Evolutionary conservation across 164 flowering plant species (phyloP).

Genomic region (Amborella trichopoda): DNA sequence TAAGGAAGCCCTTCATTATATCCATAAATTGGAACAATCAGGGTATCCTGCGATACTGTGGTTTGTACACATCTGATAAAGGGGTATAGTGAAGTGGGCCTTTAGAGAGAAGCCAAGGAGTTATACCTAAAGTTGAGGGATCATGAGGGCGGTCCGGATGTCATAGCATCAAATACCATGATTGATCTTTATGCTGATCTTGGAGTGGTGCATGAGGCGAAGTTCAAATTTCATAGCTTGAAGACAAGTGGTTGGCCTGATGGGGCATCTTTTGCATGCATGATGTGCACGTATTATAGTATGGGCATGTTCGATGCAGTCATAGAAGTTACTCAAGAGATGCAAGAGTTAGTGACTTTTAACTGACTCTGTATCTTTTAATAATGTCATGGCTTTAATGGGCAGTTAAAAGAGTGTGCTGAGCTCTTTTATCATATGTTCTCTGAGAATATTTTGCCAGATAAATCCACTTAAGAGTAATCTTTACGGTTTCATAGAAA

Average conservation of each 20-base stretch:
- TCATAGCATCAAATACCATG: conserved; percentile 78
- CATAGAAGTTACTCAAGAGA: conserved; percentile 61
- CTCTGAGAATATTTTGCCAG: conserved; percentile 37
- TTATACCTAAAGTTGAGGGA: conserved; percentile 44
- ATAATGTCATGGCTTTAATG: conserved; percentile 63
- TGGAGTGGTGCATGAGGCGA: conserved; percentile 69
- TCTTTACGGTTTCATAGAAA: conserved; percentile 56
- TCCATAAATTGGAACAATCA: conserved; percentile 45
- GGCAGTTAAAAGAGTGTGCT: conserved; percentile 57
- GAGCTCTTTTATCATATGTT: conserved; percentile 74
- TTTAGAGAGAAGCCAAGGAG: conserved; percentile 47
- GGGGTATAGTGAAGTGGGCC: conserved; percentile 64
- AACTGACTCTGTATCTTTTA: conserved; percentile 47
- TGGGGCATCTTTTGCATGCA: conserved; percentile 62
- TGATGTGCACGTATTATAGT: conserved; percentile 69
- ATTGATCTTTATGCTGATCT: conserved; percentile 62
- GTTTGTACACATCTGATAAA: conserved; percentile 70
- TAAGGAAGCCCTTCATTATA: conserved; percentile 66
- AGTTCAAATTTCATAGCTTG: conserved; percentile 36
- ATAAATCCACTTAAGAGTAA: conserved; percentile 41
- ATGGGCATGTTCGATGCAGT: conserved; percentile 79
- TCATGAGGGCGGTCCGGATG: conserved; percentile 55
- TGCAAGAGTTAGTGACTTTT: conserved; percentile 62
- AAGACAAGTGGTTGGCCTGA: conserved; percentile 47
- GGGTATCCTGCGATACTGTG: conserved; percentile 56